phyloP scores from a whole-genome alignment of 805 yeast species.

The Clavispora santaluciae region DNA sequence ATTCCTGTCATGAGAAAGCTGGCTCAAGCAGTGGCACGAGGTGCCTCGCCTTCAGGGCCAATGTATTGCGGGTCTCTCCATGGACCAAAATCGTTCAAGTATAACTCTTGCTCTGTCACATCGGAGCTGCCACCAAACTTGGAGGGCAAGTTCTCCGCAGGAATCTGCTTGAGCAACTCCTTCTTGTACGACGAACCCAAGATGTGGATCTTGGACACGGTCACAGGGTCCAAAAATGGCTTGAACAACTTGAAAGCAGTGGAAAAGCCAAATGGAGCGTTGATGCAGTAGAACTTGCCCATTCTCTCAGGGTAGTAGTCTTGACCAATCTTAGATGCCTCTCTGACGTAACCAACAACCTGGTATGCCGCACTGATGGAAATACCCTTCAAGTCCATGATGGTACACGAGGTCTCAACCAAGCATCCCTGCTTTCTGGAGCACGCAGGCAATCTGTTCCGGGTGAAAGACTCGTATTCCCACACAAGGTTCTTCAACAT shows the following conservation, averaged over 20 bases:
- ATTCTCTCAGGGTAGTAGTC: slow-evolving; percentile 98
- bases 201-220: slow-evolving; percentile 90
- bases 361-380: slow-evolving; percentile 78
- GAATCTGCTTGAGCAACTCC: slow-evolving; percentile 87
- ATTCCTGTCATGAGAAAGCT: slow-evolving; percentile 5
- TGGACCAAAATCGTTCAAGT: slow-evolving; percentile 89
- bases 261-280: slow-evolving; percentile 96
- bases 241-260: slow-evolving; percentile 89
- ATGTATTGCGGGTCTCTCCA: slow-evolving; percentile 89
- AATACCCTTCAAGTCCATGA: slow-evolving; percentile 91
- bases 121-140: slow-evolving; percentile 84
- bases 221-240: slow-evolving; percentile 95
- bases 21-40: slow-evolving; percentile 30
- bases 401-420: slow-evolving; percentile 94
- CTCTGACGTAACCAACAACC: slow-evolving; percentile 83
- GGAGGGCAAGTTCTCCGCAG: slow-evolving; percentile 84
- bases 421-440: slow-evolving; percentile 74
- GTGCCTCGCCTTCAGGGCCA: slow-evolving; percentile 96
- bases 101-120: slow-evolving; percentile 73
- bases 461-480: slow-evolving; percentile 92
- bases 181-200: slow-evolving; percentile 73
- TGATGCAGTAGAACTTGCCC: slow-evolving; percentile 95
- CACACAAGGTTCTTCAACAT: slow-evolving; percentile 94
- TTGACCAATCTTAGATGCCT: slow-evolving; percentile 92
- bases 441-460: slow-evolving; percentile 87